Base-by-base conservation (phyloP, 495 filamentous ascomycete species). In the Hypoxylon fragiforme region DNA sequence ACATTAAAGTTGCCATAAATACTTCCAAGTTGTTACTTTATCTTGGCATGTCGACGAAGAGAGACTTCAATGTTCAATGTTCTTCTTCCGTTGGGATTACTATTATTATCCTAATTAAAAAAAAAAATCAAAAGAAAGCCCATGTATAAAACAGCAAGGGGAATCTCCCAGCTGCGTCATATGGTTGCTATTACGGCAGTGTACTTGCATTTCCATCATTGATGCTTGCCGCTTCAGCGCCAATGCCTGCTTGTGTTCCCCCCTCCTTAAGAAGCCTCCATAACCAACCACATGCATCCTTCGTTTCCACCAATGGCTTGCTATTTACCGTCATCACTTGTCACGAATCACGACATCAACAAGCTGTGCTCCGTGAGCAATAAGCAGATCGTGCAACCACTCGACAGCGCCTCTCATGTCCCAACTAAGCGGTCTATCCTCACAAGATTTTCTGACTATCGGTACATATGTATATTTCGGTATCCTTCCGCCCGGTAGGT, bases 361-460 rank as follows among this genome's bases (percentile, higher is more conserved):
- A 62, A 62, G 58, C 43, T 40, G 52, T 62, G 24, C 39, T 48
- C 36, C 58, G 28, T 52, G 39, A 52, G 58, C 40, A 51, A 62
- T 47, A 36, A 45, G 58, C 48, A 62, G 48, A 47, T 44, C 32
- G 52, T 62, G 48, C 45, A 16, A 57, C 58, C 52, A 48, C 31
- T 48, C 26, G 32, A 18, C 34, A 50, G 39, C 47, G 44, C 36
- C 48, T 62, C 31, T 21, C 43, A 49, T 50, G 44, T 46, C 42
- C 15, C 37, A 45, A 35, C 32, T 46, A 3, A 9, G 11, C 7
- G 18, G 8, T 13, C 34, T 50, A 53, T 26, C 31, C 24, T 28
- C 4, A 28, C 24, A 28, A 9, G 4, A 4, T 28, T 4, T 28
- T 9, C 24, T 28, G 24, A 28, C 9, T 9, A 28, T 28, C 24